Percentiles rank a stretch among this genome's conserved stretches.
Evolutionary conservation across 2,329 filamentous ascomycete species (phyloP).

Genomic region (Lecanicillium sp.): DNA sequence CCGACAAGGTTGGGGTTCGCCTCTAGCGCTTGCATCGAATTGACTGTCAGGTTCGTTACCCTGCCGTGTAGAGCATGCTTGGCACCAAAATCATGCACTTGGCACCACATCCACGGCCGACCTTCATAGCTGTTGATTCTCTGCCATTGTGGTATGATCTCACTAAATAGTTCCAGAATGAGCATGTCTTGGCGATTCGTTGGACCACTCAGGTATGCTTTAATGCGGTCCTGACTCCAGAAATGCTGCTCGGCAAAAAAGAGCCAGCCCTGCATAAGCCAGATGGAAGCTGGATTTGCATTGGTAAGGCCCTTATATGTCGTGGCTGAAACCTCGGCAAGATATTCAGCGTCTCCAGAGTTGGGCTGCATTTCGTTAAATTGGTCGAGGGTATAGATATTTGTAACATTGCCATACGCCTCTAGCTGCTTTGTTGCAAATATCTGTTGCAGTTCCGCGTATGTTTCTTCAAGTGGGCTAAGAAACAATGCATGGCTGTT

Average conservation of each 20-base stretch:
- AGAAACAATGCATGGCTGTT: conserved; percentile 36
- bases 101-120: conserved; percentile 46
- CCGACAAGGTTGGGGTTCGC: conserved; percentile 27
- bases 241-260: conserved; percentile 35
- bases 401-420: conserved; percentile 37
- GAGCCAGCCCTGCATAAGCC: conserved; percentile 45
- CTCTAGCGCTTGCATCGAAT: conserved; percentile 36
- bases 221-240: conserved; percentile 35
- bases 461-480: conserved; percentile 34
- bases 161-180: conserved; percentile 41
- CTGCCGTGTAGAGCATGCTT: conserved; percentile 43
- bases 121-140: conserved; percentile 40
- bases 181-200: conserved; percentile 35
- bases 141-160: conserved; percentile 41
- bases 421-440: conserved; percentile 36
- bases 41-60: conserved; percentile 37
- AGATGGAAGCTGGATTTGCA: conserved; percentile 37
- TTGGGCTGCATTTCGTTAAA: conserved; percentile 37
- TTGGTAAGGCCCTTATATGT: conserved; percentile 39
- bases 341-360: conserved; percentile 1
- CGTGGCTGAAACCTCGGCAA: conserved; percentile 14
- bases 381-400: conserved; percentile 42
- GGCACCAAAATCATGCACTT: conserved; percentile 41
- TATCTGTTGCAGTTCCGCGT: conserved; percentile 31
- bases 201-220: conserved; percentile 40